Conservation (phyloP, 2,329 filamentous ascomycete species). For the Periconia macrospinosa region DNA sequence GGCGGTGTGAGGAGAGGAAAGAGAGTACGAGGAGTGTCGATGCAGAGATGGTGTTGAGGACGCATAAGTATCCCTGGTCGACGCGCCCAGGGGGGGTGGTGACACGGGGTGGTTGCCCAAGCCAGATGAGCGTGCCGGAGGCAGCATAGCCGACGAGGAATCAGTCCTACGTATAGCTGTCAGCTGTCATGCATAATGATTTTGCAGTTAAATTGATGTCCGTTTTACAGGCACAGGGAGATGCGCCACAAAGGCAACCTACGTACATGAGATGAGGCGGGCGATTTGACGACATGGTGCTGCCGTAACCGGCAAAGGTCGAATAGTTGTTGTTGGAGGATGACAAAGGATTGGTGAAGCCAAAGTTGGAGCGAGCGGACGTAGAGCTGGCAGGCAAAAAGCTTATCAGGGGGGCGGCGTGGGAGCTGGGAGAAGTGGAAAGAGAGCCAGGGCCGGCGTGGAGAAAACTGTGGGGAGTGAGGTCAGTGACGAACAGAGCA, state of each 20-base stretch:
- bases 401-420: constrained; percentile 41
- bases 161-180: constrained; percentile 46
- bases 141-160: constrained; percentile 51
- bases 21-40: constrained; percentile 29
- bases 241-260: constrained; percentile 43
- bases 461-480: constrained; percentile 52
- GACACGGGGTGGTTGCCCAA: constrained; percentile 45
- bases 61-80: constrained; percentile 50
- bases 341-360: neutral
- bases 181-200: constrained; percentile 43
- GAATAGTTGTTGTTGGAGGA: constrained; percentile 34
- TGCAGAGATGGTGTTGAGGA: constrained; percentile 43
- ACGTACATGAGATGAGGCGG: constrained; percentile 50
- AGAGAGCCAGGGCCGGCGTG: constrained; percentile 60
- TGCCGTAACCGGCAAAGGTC: constrained; percentile 39
- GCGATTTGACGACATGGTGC: constrained; percentile 42
- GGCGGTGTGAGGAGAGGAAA: constrained; percentile 36
- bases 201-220: neutral
- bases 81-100: constrained; percentile 39
- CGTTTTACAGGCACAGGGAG: constrained; percentile 33
- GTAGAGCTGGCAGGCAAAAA: neutral
- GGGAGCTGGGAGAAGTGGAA: constrained; percentile 56
- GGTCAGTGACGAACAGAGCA: constrained; percentile 12
- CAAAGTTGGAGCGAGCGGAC: neutral
- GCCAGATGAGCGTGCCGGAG: constrained; percentile 45